Evolutionary conservation across 306 rosid species (phyloP).

Genomic region (Senna tora): DNA sequence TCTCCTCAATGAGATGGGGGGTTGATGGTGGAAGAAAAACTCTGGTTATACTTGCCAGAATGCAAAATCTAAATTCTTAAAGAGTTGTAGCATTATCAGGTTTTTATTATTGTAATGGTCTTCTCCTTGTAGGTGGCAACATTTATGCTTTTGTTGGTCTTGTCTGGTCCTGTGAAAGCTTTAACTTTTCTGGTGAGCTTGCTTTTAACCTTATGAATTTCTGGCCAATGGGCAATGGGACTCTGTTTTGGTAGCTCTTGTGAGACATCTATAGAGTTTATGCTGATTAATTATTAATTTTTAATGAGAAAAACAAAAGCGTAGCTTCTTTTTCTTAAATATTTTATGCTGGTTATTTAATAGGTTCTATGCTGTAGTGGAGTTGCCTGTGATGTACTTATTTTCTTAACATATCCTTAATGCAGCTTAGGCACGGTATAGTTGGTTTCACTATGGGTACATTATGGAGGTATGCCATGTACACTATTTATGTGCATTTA

Average conservation of each 20-base stretch:
- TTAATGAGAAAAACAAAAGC: background rate
- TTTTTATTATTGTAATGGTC: constrained; percentile 26
- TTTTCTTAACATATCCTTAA: constrained; percentile 45
- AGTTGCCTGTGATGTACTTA: constrained; percentile 33
- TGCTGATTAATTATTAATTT: background rate
- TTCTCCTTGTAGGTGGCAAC: constrained; percentile 78
- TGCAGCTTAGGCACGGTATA: constrained; percentile 96
- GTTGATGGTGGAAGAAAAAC: constrained; percentile 90
- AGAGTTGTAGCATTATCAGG: constrained; percentile 10
- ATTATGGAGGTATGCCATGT: constrained; percentile 82
- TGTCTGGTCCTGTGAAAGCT: constrained; percentile 96
- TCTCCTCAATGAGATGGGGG: constrained; percentile 99
- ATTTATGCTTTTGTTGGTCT: constrained; percentile 73
- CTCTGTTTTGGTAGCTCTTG: constrained; percentile 13
- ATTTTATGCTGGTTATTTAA: constrained; percentile 4
- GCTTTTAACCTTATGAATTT: constrained; percentile 27
- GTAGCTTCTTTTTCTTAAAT: constrained; percentile 11
- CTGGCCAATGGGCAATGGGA: constrained; percentile 8
- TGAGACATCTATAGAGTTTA: background rate
- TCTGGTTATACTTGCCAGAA: constrained; percentile 59
- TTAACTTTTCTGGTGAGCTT: constrained; percentile 80
- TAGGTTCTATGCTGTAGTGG: constrained; percentile 13
- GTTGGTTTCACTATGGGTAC: constrained; percentile 87
- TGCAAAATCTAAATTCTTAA: constrained; percentile 22
- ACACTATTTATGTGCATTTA: constrained; percentile 19